phyloP scores from a whole-genome alignment of 2,329 filamentous ascomycete species.

The Trichoderma pleuroti region DNA sequence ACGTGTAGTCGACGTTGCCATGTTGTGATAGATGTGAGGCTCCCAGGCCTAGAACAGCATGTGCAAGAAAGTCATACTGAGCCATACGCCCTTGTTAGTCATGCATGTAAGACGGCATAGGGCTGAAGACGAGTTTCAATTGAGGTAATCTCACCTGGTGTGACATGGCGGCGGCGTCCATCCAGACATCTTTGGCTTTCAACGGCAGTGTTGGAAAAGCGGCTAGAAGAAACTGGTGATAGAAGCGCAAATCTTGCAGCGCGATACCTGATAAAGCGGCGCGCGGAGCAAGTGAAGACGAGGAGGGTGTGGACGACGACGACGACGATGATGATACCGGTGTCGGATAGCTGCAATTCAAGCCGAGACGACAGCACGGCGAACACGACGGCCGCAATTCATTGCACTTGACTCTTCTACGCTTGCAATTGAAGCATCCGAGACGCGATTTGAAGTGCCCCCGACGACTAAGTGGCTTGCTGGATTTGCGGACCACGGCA shows the following conservation, averaged over 20 bases:
- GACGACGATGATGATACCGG: background rate
- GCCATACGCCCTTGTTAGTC: background rate
- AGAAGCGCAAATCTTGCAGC: conserved; percentile 46
- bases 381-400: conserved; percentile 30
- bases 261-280: conserved; percentile 30
- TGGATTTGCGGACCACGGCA: background rate
- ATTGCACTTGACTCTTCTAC: conserved; percentile 33
- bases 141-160: conserved; percentile 29
- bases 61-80: conserved; percentile 37
- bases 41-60: conserved; percentile 37
- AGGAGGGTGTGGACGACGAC: background rate
- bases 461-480: conserved; percentile 22
- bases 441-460: conserved; percentile 32
- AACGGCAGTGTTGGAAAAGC: conserved; percentile 40
- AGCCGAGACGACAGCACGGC: conserved; percentile 33
- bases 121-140: background rate
- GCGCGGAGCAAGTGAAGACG: conserved; percentile 11
- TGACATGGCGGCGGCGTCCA: conserved; percentile 33
- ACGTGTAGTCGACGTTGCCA: conserved; percentile 27
- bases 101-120: background rate
- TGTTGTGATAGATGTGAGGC: conserved; percentile 36
- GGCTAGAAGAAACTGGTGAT: conserved; percentile 47
- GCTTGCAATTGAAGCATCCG: conserved; percentile 34
- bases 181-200: conserved; percentile 32
- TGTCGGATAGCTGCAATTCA: conserved; percentile 34